phyloP scores from a whole-genome alignment of 2,329 filamentous ascomycete genomes.

The Sclerotinia glacialis region DNA sequence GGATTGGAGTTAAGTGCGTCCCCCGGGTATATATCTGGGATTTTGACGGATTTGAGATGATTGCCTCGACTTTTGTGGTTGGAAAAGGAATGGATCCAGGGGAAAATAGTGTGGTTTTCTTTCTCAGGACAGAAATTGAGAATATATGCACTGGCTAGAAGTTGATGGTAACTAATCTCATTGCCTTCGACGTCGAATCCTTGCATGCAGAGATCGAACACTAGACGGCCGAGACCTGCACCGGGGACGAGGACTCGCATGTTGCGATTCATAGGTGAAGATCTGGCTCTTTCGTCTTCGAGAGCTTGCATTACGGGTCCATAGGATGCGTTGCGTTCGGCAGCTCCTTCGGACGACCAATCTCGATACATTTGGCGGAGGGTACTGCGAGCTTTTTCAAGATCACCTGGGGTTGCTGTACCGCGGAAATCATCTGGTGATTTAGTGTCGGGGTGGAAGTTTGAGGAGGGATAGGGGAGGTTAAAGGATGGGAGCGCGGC shows the following conservation, averaged over 20 bases:
- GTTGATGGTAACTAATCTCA: slow-evolving; percentile 94
- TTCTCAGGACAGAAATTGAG: slow-evolving; percentile 63
- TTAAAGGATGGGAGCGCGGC: slow-evolving; percentile 67
- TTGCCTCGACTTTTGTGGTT: slow-evolving; percentile 73
- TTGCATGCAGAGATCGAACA: slow-evolving; percentile 75
- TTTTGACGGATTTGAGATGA: slow-evolving; percentile 68
- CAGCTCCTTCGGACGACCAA: slow-evolving; percentile 76
- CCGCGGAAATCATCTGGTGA: slow-evolving; percentile 59
- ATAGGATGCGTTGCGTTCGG: slow-evolving; percentile 76
- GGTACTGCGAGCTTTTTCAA: slow-evolving; percentile 90
- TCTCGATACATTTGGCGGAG: slow-evolving; percentile 93
- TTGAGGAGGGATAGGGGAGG: slow-evolving; percentile 32
- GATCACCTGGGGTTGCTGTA: slow-evolving; percentile 67
- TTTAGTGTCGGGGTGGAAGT: slow-evolving; percentile 11
- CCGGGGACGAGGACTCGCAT: slow-evolving; percentile 75
- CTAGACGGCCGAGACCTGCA: slow-evolving; percentile 80
- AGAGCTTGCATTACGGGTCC: slow-evolving; percentile 68
- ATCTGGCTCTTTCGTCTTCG: slow-evolving; percentile 45
- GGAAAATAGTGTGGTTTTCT: slow-evolving; percentile 70
- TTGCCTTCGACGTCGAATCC: slow-evolving; percentile 84
- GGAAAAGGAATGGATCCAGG: slow-evolving; percentile 84
- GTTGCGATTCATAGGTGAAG: slow-evolving; percentile 22
- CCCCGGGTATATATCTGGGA: slow-evolving; percentile 79
- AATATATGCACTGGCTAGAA: slow-evolving; percentile 79
- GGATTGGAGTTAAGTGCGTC: slow-evolving; percentile 46